Evolutionary conservation across 495 filamentous ascomycete genomes (phyloP), one percentile per base, ranked within the genome.

Genomic region (Trichoderma reesei): DNA sequence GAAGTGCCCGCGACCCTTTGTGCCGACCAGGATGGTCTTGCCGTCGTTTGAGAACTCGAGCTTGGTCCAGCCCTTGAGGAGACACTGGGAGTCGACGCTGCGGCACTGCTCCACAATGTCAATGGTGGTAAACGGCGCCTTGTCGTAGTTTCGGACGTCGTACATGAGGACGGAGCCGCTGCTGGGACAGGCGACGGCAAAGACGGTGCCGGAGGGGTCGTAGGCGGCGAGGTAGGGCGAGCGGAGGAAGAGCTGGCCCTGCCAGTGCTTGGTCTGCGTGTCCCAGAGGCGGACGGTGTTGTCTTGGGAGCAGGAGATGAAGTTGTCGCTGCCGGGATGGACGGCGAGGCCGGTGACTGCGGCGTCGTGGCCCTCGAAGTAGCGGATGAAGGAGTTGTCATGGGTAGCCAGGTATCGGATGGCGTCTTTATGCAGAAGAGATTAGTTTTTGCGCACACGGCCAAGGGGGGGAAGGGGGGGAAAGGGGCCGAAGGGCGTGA

Each of bases 31-130:
- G 62, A 98, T 71, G 65, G 82, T 83, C 71, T 96, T 95, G 0
- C 94, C 94, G 71, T 98, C 93, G 71, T 98, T 98, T 61, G 89
- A 89, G 72, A 98, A 98, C 66, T 96, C 90, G 31, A 98, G 78
- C 60, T 86, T 88, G 3, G 87, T 94, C 92, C 93, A 98, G 18
- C 74, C 81, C 68, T 75, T 85, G 75, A 75, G 85, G 3, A 67
- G 64, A 9, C 69, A 60, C 2, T 72, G 67, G 2, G 71, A 18
- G 18, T 79, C 75, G 16, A 76, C 71, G 3, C 67, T 67, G 4
- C 63, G 66, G 14, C 75, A 69, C 0, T 70, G 69, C 41, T 82
- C 79, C 0, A 85, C 72, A 31, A 95, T 77, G 68, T 97, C 92
- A 69, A 98, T 95, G 39, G 84, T 90, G 11, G 86, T 80, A 68